Conservation (phyloP, 2,329 filamentous ascomycete genomes). For the Apiospora sp. region DNA sequence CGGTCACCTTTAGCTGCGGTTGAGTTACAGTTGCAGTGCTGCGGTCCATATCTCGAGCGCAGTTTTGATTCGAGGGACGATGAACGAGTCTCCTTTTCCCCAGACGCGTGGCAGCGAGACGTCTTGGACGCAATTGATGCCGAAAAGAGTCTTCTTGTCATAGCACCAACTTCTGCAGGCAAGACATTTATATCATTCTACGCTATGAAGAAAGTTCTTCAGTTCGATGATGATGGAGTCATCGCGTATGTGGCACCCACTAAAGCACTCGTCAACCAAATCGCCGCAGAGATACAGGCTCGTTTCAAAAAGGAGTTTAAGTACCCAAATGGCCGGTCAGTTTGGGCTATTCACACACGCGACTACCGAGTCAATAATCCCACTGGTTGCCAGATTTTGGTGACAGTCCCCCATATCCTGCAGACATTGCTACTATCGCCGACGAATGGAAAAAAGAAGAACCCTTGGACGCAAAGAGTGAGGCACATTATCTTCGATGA, state of each 20-base stretch:
- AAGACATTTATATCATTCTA: slow-evolving; percentile 89
- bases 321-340: too few relatives aligned
- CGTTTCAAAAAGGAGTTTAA: too few relatives aligned
- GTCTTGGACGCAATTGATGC: slow-evolving; percentile 76
- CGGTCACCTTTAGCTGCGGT: too few relatives aligned
- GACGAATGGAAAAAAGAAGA: slow-evolving; percentile 31
- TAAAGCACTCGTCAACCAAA: slow-evolving; percentile 84
- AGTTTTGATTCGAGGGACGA: too few relatives aligned
- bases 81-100: too few relatives aligned
- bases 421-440: slow-evolving; percentile 72
- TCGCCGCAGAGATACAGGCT: slow-evolving; percentile 77
- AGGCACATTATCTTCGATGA: too few relatives aligned
- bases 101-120: too few relatives aligned
- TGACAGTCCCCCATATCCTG: slow-evolving; percentile 80
- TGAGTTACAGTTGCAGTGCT: too few relatives aligned
- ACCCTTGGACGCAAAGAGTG: too few relatives aligned
- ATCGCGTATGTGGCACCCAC: slow-evolving; percentile 83
- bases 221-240: slow-evolving; percentile 72
- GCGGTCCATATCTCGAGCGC: too few relatives aligned
- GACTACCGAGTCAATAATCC: slow-evolving; percentile 80
- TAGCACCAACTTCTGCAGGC: slow-evolving; percentile 80
- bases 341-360: slow-evolving; percentile 82
- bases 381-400: slow-evolving; percentile 75
- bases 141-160: slow-evolving; percentile 74
- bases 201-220: slow-evolving; percentile 79